phyloP scores from a whole-genome alignment of 208 protist species.

The Crithidia thermophila region DNA sequence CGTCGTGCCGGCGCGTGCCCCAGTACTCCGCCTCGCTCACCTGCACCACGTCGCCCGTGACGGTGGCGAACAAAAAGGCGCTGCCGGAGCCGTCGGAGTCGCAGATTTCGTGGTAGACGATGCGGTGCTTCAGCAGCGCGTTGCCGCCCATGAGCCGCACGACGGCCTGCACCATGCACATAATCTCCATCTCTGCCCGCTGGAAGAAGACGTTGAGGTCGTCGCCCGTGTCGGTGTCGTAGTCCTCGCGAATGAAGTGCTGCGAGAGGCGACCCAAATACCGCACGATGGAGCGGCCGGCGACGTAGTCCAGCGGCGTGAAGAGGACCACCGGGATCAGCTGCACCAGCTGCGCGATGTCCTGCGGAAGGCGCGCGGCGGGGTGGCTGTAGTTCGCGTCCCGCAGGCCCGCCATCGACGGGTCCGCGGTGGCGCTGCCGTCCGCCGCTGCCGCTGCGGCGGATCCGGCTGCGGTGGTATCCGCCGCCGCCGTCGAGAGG shows the following conservation, averaged over 20 bases:
- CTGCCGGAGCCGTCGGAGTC: constrained; percentile 79
- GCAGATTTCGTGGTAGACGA: constrained; percentile 85
- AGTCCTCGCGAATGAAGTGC: constrained; percentile 91
- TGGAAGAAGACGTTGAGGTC: constrained; percentile 79
- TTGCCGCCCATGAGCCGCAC: constrained; percentile 86
- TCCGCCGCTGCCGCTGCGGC: background rate
- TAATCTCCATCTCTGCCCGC: constrained; percentile 74
- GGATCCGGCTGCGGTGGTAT: too few species aligned
- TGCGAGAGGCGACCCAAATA: constrained; percentile 90
- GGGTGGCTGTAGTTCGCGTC: constrained; percentile 34
- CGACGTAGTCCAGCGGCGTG: constrained; percentile 84
- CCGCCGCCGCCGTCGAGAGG: background rate
- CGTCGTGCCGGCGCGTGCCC: constrained; percentile 1
- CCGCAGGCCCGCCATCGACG: constrained; percentile 10
- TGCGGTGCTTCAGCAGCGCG: constrained; percentile 82
- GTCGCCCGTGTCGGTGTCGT: constrained; percentile 46
- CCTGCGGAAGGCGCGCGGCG: constrained; percentile 38
- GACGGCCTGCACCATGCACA: constrained; percentile 73
- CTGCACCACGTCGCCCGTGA: constrained; percentile 90
- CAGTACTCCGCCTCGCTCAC: constrained; percentile 35
- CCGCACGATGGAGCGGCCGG: constrained; percentile 76
- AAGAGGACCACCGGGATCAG: constrained; percentile 54
- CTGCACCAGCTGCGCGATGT: constrained; percentile 38
- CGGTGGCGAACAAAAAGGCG: constrained; percentile 80
- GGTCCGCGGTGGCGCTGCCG: background rate